phyloP scores from a whole-genome alignment of 225 moss, liverwort and hornwort genomes.

The Asterella californica region DNA sequence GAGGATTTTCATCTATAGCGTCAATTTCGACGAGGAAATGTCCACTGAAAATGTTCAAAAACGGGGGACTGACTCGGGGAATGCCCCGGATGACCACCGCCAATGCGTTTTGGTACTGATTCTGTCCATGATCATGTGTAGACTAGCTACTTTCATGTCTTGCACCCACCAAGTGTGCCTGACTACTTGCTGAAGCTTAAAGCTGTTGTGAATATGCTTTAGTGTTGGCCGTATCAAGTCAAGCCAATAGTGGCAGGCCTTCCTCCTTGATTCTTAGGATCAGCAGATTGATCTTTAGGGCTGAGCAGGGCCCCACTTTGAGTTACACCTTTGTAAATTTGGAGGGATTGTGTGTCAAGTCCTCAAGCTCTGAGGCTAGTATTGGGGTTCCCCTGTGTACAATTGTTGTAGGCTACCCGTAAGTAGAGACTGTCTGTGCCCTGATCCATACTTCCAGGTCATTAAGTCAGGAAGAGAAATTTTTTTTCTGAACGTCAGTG shows the following conservation, averaged over 20 bases:
- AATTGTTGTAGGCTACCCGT: constrained; percentile 14
- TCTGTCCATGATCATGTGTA: constrained; percentile 10
- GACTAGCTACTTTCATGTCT: constrained; percentile 12
- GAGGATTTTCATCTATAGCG: neutral
- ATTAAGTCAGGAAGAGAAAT: neutral
- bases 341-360: constrained; percentile 28
- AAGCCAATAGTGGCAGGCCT: neutral
- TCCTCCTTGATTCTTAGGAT: constrained; percentile 21
- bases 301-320: constrained; percentile 10
- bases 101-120: constrained; percentile 6
- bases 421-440: constrained; percentile 9
- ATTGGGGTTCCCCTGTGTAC: constrained; percentile 24
- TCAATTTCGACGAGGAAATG: neutral
- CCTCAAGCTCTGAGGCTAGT: constrained; percentile 12
- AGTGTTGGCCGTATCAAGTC: constrained; percentile 16
- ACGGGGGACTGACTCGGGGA: neutral
- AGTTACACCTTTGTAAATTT: constrained; percentile 34
- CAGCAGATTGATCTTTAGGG: constrained; percentile 6
- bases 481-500: constrained; percentile 1
- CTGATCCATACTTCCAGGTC: constrained; percentile 6
- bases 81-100: neutral
- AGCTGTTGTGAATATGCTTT: constrained; percentile 26
- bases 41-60: neutral
- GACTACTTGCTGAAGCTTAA: constrained; percentile 20
- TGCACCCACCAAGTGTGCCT: constrained; percentile 10